A percentile compares a stretch with the other conserved stretches of the same genome.
Conservation (phyloP, 306 rosid species). For the Trifolium repens region DNA sequence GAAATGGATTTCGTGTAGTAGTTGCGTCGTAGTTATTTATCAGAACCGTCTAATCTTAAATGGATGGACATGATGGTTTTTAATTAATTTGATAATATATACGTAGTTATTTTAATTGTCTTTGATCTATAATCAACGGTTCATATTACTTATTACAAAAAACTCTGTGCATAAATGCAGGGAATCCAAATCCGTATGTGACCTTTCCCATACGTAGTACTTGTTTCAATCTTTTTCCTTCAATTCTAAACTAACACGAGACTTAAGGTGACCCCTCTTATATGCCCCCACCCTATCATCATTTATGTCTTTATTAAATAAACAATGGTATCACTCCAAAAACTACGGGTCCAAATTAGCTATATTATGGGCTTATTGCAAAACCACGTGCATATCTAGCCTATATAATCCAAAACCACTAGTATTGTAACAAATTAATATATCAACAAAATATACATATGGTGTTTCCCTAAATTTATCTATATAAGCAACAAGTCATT, state of each 20-base stretch:
- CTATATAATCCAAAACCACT: conserved; percentile 5
- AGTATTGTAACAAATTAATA: background rate
- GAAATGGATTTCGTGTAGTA: too few species aligned
- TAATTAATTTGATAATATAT: too few species aligned
- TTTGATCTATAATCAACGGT: too few species aligned
- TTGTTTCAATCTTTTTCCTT: background rate
- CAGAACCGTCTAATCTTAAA: too few species aligned
- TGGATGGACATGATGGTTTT: too few species aligned
- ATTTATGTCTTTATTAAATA: conserved; percentile 3
- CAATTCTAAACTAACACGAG: background rate
- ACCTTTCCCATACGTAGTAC: background rate
- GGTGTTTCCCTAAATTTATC: background rate
- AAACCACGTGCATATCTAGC: conserved; percentile 23
- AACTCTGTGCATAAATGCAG: too few species aligned
- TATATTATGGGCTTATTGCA: conserved; percentile 22
- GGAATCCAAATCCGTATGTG: background rate
- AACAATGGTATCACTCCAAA: conserved; percentile 16
- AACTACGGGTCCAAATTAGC: conserved; percentile 18
- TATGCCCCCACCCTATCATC: conserved; percentile 15
- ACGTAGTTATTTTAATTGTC: too few species aligned
- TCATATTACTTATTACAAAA: too few species aligned
- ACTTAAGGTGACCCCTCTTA: background rate
- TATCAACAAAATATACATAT: background rate
- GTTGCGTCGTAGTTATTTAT: too few species aligned
- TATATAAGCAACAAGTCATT: background rate